Percentiles rank a stretch among this genome's conserved stretches.
Evolutionary conservation across 768 basidiomycete genomes (phyloP).

Genomic region (Rhodocollybia butyracea): DNA sequence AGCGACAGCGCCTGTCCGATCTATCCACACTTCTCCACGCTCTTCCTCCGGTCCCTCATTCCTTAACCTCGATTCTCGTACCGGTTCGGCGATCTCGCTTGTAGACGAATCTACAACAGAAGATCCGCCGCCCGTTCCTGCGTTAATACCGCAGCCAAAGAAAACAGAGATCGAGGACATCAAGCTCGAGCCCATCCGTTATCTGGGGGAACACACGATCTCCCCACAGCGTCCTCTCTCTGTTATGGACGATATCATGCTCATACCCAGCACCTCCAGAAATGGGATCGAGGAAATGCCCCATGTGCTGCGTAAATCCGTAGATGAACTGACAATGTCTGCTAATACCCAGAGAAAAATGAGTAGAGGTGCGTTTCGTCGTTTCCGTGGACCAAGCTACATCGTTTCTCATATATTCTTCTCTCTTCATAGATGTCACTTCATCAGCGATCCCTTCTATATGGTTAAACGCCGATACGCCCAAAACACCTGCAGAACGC

Average conservation of each 20-base stretch:
- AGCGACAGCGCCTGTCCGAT: conserved; percentile 5
- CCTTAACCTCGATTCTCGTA: conserved; percentile 26
- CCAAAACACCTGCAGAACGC: conserved; percentile 3
- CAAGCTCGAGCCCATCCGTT: background rate
- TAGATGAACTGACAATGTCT: background rate
- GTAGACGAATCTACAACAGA: conserved; percentile 1
- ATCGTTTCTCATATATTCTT: background rate
- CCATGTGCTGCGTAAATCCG: background rate
- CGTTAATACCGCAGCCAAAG: background rate
- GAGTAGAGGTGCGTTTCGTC: background rate
- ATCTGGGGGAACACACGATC: background rate
- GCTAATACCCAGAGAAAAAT: conserved; percentile 1
- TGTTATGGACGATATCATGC: conserved; percentile 4
- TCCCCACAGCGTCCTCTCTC: background rate
- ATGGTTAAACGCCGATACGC: conserved; percentile 8
- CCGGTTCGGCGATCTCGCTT: conserved; percentile 3
- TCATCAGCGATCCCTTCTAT: conserved; percentile 6
- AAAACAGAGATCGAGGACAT: conserved; percentile 5
- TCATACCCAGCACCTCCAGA: background rate
- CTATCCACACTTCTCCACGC: conserved; percentile 1
- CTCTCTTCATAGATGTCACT: background rate
- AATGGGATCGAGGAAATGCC: background rate
- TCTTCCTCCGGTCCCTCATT: conserved; percentile 18
- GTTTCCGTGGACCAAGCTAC: background rate
- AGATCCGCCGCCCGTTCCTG: background rate